A percentile compares a stretch with the other conserved stretches of the same genome.
Conservation (phyloP, 2,329 filamentous ascomycete species). For the Xylariales sp. region DNA sequence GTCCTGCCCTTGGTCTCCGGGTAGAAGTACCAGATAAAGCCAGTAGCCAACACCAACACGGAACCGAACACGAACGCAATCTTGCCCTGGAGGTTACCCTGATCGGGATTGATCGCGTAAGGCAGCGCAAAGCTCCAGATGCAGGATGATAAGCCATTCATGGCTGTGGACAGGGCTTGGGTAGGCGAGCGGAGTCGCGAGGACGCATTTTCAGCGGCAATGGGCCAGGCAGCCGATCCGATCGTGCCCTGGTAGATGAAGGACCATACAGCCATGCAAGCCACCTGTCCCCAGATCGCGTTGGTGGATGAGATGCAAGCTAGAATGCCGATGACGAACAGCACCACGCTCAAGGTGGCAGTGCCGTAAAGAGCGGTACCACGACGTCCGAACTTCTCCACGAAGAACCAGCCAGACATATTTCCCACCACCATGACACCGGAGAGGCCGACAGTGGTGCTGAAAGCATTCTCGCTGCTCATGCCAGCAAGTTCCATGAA, state of each 20-base stretch:
- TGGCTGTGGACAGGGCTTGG: constrained; percentile 11
- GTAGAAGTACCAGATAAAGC: constrained; percentile 16
- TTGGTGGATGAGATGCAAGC: constrained; percentile 12
- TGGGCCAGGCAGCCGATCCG: constrained; percentile 25
- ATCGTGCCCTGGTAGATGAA: constrained; percentile 29
- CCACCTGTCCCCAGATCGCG: constrained; percentile 12
- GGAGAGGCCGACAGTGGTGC: constrained; percentile 20
- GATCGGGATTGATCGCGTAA: constrained; percentile 13
- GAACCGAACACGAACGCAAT: constrained; percentile 20
- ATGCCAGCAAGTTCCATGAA: constrained; percentile 25
- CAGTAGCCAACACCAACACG: constrained; percentile 7
- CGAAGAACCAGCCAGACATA: constrained; percentile 24
- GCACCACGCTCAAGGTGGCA: constrained; percentile 17
- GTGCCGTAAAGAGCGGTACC: constrained; percentile 16
- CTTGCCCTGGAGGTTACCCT: constrained; percentile 10
- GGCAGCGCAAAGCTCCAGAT: constrained; percentile 12
- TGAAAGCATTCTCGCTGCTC: constrained; percentile 14
- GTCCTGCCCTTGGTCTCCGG: constrained; percentile 17
- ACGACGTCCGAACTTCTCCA: constrained; percentile 25
- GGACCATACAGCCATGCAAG: constrained; percentile 24
- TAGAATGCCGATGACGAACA: constrained; percentile 26
- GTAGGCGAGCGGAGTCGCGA: constrained; percentile 11
- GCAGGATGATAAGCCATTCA: constrained; percentile 10
- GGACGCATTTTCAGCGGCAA: constrained; percentile 10
- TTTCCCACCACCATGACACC: constrained; percentile 25